phyloP scores from a whole-genome alignment of 1,284 basidiomycete genomes.

The Pterulicium gracile region DNA sequence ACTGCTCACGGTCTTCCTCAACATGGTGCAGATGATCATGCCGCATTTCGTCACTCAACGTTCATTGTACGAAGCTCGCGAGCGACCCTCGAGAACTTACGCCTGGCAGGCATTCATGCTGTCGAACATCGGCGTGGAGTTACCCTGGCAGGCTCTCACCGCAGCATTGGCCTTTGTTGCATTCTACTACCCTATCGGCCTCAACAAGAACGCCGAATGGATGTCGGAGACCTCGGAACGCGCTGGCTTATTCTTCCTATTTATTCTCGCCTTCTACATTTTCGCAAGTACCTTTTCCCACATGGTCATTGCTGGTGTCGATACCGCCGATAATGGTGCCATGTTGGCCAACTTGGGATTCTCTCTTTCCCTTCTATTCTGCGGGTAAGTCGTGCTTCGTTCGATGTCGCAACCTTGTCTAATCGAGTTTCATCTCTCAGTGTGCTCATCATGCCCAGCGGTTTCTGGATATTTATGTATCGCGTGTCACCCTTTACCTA shows the following conservation, averaged over 20 bases:
- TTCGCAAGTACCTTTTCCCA: conserved; percentile 7
- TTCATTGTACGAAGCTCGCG: conserved; percentile 36
- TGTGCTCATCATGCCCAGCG: conserved; percentile 3
- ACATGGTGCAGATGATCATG: conserved; percentile 8
- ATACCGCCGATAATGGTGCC: not conserved
- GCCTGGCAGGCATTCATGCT: conserved; percentile 27
- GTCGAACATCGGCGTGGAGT: conserved; percentile 11
- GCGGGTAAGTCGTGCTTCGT: not conserved
- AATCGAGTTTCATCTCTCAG: not conserved
- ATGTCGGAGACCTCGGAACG: conserved; percentile 14
- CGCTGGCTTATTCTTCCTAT: conserved; percentile 11
- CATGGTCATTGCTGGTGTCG: conserved; percentile 2
- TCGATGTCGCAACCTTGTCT: not conserved
- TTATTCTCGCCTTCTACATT: conserved; percentile 1
- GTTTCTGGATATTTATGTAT: conserved; percentile 17
- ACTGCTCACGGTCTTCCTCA: conserved; percentile 7
- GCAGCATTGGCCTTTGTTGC: conserved; percentile 12
- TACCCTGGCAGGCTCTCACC: conserved; percentile 15
- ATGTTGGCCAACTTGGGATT: conserved; percentile 2
- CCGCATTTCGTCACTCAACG: conserved; percentile 10
- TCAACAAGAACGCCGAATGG: not conserved
- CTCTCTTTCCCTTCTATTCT: not conserved
- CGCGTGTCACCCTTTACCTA: conserved; percentile 37
- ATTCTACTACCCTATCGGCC: conserved; percentile 2
- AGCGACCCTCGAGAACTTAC: conserved; percentile 40